phyloP scores from a whole-genome alignment of 305 asterid species.

The Fraxinus dipetala region DNA sequence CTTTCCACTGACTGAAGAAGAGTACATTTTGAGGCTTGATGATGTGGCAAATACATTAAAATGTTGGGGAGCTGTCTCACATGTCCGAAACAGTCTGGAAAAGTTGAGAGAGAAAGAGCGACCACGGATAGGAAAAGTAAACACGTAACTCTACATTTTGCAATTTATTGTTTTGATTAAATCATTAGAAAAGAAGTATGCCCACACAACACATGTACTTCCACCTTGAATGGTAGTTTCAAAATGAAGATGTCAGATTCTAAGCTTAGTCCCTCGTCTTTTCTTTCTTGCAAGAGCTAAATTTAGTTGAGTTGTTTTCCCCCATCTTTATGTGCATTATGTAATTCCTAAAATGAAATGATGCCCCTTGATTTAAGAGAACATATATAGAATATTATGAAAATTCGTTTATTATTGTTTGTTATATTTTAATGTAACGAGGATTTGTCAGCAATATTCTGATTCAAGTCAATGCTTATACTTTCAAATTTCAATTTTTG shows the following conservation, averaged over 20 bases:
- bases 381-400: not conserved
- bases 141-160: not conserved
- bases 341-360: not conserved
- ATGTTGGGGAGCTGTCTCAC: conserved; percentile 99
- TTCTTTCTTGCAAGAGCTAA: not conserved
- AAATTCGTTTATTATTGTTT: not conserved
- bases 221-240: not conserved
- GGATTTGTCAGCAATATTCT: not conserved
- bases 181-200: not conserved
- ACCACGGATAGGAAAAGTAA: conserved; percentile 93
- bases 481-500: not conserved
- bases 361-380: not conserved
- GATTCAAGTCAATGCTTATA: not conserved
- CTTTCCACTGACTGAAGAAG: conserved; percentile 89
- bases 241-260: not conserved
- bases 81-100: conserved; percentile 71
- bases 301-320: not conserved
- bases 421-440: not conserved
- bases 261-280: not conserved
- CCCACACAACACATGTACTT: not conserved
- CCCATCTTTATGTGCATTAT: not conserved
- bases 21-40: conserved; percentile 87
- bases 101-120: conserved; percentile 58
- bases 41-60: conserved; percentile 81
- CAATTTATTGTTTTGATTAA: conserved; percentile 1